A percentile compares a stretch with the other conserved stretches of the same genome.
These are phyloP conservation scores for Rhododendron molle DNA, from an alignment of 148 eudicot genomes.

Conservation along the genomic window DNA sequence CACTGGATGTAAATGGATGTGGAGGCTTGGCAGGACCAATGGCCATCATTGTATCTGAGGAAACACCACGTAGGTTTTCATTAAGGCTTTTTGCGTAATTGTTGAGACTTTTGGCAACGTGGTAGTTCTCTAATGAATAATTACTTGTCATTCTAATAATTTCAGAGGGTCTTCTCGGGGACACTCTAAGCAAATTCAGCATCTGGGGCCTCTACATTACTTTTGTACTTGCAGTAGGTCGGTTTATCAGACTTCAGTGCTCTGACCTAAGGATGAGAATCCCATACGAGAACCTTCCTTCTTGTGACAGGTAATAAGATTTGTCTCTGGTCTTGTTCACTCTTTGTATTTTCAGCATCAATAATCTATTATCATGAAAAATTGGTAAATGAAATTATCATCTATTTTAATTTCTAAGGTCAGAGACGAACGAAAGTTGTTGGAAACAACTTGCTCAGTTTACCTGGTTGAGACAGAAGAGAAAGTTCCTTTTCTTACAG, in stretches of 20 bases:
- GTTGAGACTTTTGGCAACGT: not conserved
- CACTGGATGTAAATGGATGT: constrained; percentile 46
- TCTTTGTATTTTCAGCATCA: not conserved
- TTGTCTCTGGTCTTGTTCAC: constrained; percentile 4
- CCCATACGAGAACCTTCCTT: constrained; percentile 95
- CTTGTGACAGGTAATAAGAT: constrained; percentile 73
- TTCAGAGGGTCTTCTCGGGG: constrained; percentile 93
- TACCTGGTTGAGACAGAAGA: not conserved
- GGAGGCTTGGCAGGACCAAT: constrained; percentile 74
- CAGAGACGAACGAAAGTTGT: not conserved
- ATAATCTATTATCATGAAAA: not conserved
- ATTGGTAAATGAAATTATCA: not conserved
- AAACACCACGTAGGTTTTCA: constrained; percentile 87
- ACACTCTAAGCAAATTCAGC: constrained; percentile 97
- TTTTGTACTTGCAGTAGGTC: constrained; percentile 96
- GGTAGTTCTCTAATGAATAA: constrained; percentile 8
- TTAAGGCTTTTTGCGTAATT: not conserved
- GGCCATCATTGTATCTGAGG: constrained; percentile 90
- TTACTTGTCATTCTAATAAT: constrained; percentile 11
- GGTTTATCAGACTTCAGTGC: constrained; percentile 96
- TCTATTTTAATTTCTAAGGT: not conserved
- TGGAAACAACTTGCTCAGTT: not conserved
- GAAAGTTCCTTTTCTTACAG: not conserved
- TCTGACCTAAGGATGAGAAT: constrained; percentile 97
- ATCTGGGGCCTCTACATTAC: constrained; percentile 99